These are phyloP conservation scores for Termitomyces sp. DNA, from an alignment of 768 basidiomycete species.

Conservation along the genomic window DNA sequence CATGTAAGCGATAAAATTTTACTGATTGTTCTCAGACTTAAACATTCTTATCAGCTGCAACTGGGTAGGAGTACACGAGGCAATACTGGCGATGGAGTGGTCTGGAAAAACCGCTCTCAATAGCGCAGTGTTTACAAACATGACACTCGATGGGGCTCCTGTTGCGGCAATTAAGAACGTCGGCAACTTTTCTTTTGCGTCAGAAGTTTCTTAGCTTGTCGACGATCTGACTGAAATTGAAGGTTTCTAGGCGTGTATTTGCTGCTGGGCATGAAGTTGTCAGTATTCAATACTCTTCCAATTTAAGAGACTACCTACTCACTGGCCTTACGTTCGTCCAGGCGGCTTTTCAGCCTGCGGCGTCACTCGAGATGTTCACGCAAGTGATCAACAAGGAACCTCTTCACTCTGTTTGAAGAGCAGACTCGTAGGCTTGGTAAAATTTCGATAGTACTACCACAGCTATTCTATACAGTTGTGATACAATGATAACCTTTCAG, in stretches of 20 bases:
- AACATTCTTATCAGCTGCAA: conserved; percentile 40
- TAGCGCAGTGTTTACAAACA: conserved; percentile 39
- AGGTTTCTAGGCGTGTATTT: conserved; percentile 43
- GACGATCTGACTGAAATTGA: neutral
- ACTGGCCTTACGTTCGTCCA: conserved; percentile 15
- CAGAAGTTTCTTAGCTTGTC: conserved; percentile 17
- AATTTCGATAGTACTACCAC: too few species aligned
- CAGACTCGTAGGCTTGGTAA: too few species aligned
- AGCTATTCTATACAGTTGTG: too few species aligned
- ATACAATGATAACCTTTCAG: too few species aligned
- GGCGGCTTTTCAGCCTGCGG: conserved; percentile 60
- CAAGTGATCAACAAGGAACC: conserved; percentile 48
- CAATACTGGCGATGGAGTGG: conserved; percentile 40
- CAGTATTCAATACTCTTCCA: conserved; percentile 22
- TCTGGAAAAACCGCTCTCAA: conserved; percentile 36
- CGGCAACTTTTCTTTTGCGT: conserved; percentile 54
- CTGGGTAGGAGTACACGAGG: conserved; percentile 39
- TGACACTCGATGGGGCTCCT: conserved; percentile 47
- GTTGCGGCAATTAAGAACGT: conserved; percentile 64
- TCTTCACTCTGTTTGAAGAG: conserved; percentile 36
- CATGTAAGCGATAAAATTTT: conserved; percentile 28
- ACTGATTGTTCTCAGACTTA: neutral
- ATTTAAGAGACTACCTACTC: neutral
- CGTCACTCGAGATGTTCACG: conserved; percentile 52
- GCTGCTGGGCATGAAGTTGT: conserved; percentile 61